Evolutionary conservation across 2,329 filamentous ascomycete genomes (phyloP).

Genomic region (Alternaria burnsii): DNA sequence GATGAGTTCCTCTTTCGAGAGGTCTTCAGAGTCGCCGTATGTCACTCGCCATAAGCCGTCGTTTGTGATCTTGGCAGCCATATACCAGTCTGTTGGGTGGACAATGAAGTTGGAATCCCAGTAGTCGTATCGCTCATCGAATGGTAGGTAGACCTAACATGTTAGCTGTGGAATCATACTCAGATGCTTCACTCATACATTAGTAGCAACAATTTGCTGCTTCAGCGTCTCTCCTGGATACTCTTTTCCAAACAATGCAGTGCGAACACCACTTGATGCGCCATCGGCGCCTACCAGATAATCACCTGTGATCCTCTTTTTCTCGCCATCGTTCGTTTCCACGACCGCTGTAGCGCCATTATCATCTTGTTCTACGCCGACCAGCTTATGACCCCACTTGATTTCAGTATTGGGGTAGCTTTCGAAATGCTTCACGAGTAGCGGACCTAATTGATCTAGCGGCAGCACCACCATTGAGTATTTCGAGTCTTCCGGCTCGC

Average conservation of each 20-base stretch:
- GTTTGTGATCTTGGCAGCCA: slow-evolving; percentile 67
- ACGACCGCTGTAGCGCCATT: slow-evolving; percentile 40
- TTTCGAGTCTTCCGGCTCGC: slow-evolving; percentile 39
- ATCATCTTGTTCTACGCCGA: slow-evolving; percentile 42
- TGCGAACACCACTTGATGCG: slow-evolving; percentile 45
- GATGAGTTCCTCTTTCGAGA: slow-evolving; percentile 63
- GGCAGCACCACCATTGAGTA: slow-evolving; percentile 45
- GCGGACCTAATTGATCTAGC: slow-evolving; percentile 39
- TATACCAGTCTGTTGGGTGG: slow-evolving; percentile 68
- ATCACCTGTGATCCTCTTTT: slow-evolving; percentile 39
- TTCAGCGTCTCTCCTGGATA: slow-evolving; percentile 69
- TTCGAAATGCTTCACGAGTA: slow-evolving; percentile 42
- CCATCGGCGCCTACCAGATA: slow-evolving; percentile 49
- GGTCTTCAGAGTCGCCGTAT: slow-evolving; percentile 65
- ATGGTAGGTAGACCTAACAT: slow-evolving; percentile 65
- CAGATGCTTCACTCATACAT: slow-evolving; percentile 53
- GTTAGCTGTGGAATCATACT: slow-evolving; percentile 1
- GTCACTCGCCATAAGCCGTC: slow-evolving; percentile 71
- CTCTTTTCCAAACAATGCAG: slow-evolving; percentile 43
- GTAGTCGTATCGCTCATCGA: slow-evolving; percentile 65
- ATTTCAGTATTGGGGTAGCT: slow-evolving; percentile 39
- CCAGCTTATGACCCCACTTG: slow-evolving; percentile 44
- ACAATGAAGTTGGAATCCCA: slow-evolving; percentile 68
- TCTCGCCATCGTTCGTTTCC: slow-evolving; percentile 35
- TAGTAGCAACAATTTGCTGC: slow-evolving; percentile 68